Evolutionary conservation across 371 early-diverging fungal species (phyloP), one percentile per base, ranked within the genome.

Genomic region (Mortierella sp.): DNA sequence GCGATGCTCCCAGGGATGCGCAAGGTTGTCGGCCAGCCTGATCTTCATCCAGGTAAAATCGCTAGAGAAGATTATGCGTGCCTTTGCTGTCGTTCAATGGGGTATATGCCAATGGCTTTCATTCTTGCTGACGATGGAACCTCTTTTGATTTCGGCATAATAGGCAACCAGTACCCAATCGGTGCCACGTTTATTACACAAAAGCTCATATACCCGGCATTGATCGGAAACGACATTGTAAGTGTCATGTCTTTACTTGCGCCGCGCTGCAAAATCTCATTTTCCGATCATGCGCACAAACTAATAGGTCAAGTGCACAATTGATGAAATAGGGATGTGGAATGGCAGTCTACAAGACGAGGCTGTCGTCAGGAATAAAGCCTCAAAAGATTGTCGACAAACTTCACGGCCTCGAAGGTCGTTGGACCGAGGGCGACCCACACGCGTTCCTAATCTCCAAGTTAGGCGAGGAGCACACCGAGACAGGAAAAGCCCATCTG

Each of bases 181-280:
- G 88, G 92, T 50, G 90, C 89, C 1, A 87, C 89, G 2, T 91
- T 92, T 70, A 80, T 86, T 46, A 84, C 90, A 0, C 74, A 82
- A 53, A 86, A 81, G 28, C 64, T 78, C 54, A 82, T 91, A 46
- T 90, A 90, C 73, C 92, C 92, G 21, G 90, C 89, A 51, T 71
- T 92, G 69, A 89, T 92, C 72, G 92, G 92, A 46, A 87, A 90
- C 24, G 92, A 92, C 54, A 90, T 92, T 75, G 92, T 83, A 83
- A 69, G 84, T 78, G 6, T 10, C 24, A 26, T 19, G 11, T 2
- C 21, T 1, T 34, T 34, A 13, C 19, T 19, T 16, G 16, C 34
- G 24, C 34, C 21, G 21, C 1, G 6, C n/a, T 13, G 11, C 3
- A 11, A 28, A 6, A 57, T 57, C 8, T 26, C 13, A 8, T 13